Evolutionary conservation across 352 stramenopile genomes (phyloP).

Genomic region (Aphanomyces invadans): DNA sequence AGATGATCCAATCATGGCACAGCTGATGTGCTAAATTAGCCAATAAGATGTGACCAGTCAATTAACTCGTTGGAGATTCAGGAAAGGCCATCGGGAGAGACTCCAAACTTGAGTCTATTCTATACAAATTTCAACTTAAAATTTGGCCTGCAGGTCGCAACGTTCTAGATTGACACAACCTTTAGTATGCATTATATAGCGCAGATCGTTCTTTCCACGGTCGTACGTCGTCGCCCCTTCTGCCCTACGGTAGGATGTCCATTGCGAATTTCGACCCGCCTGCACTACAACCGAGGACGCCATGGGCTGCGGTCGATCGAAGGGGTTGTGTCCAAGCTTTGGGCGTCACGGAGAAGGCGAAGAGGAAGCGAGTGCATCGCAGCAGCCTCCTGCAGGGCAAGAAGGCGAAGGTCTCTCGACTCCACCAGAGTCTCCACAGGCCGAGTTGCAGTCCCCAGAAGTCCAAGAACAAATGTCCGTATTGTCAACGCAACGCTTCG

Average conservation of each 20-base stretch:
- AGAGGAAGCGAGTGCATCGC: background rate
- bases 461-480: background rate
- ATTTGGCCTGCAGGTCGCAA: too few relatives aligned
- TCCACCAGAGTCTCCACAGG: slow-evolving; percentile 7
- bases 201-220: background rate
- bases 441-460: slow-evolving; percentile 8
- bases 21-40: too few relatives aligned
- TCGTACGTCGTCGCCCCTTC: background rate
- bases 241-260: background rate
- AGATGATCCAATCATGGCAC: slow-evolving; percentile 7
- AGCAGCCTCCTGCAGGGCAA: background rate
- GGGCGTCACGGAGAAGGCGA: background rate
- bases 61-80: background rate
- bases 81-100: background rate
- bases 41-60: background rate
- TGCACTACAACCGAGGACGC: background rate
- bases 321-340: slow-evolving; percentile 8
- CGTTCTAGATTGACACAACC: background rate
- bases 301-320: slow-evolving; percentile 14
- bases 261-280: slow-evolving; percentile 10
- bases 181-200: background rate
- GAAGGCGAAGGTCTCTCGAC: slow-evolving; percentile 15
- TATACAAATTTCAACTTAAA: background rate
- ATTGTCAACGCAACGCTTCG: slow-evolving; percentile 34
- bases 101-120: background rate